Evolutionary conservation across 1,139 yeast species (phyloP), one percentile per base, ranked within the genome.

Genomic region (Nakaseomyces bracarensis): DNA sequence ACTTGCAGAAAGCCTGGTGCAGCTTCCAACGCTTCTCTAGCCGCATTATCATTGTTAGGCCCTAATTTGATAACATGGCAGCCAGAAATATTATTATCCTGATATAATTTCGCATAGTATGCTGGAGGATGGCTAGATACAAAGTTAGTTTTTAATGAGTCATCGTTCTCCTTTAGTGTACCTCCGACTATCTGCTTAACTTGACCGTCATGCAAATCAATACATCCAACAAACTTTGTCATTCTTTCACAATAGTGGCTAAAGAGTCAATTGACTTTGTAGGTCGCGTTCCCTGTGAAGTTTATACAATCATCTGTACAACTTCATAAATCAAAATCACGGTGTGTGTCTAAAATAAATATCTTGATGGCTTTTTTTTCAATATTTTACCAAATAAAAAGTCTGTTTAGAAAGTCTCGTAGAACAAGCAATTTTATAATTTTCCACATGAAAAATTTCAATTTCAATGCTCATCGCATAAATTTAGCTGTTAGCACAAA

Each of bases 181-280:
- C 96, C 95, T 3, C 98, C 98, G 0, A 93, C 97, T 41, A 91
- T 91, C 62, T 91, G 98, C 59, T 91, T 93, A 49, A 91, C 98
- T 51, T 84, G 82, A 2, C 98, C 98, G 4, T 82, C 75, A 61
- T 91, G 98, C 48, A 91, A 79, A 61, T 91, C 98, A 34, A 91
- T 91, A 56, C 98, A 91, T 1, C 97, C 98, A 58, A 91, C 76
- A 65, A 85, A 93, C 46, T 72, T 72, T 1, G 97, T 89, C 96
- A 89, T 89, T 27, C 25, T 49, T 15, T 2, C 7, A 2, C 5
- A 10, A 8, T 10, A 6, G 29, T 26, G 6, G n/a, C 25, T 7
- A 22, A 7, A 22, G 25, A 7, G 9, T 22, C 25, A 22, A 22
- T 7, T n/a, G n/a, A n/a, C n/a, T n/a, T n/a, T 22, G 25, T 22